Evolutionary conservation across 1,139 yeast species (phyloP).

Genomic region (Kluyveromyces sp.): DNA sequence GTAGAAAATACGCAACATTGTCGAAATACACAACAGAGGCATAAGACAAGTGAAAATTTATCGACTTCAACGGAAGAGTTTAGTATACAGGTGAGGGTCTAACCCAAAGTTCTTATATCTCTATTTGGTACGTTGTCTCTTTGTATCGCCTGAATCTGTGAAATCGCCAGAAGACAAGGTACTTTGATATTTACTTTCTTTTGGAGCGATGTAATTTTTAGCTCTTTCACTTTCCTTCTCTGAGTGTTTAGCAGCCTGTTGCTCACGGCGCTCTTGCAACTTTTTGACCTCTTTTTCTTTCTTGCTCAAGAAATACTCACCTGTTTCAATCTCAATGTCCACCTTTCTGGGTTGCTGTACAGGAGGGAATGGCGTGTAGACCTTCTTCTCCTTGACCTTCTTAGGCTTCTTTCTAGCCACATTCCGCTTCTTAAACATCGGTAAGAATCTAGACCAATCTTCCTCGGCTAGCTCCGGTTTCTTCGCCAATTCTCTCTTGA

Average conservation of each 20-base stretch:
- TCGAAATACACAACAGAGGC: too few relatives aligned
- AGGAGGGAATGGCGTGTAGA: conserved; percentile 99
- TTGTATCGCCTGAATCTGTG: neutral
- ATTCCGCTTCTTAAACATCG: conserved; percentile 93
- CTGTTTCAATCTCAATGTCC: conserved; percentile 95
- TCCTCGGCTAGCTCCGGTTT: conserved; percentile 93
- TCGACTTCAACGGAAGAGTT: too few relatives aligned
- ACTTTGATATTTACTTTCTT: conserved; percentile 48
- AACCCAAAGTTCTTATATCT: neutral
- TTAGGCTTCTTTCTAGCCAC: conserved; percentile 90
- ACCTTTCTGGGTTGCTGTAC: conserved; percentile 94
- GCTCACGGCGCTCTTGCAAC: conserved; percentile 68
- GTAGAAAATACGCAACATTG: too few relatives aligned
- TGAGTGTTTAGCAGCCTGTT: conserved; percentile 65
- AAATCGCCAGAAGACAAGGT: conserved; percentile 9
- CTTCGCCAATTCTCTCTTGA: conserved; percentile 87
- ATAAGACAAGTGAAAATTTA: too few relatives aligned
- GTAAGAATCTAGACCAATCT: conserved; percentile 95
- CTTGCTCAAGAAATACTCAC: conserved; percentile 93
- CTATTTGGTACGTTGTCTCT: conserved; percentile 2
- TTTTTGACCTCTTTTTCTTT: conserved; percentile 69
- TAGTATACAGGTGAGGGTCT: neutral
- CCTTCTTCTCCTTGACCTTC: conserved; percentile 65
- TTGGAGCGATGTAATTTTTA: conserved; percentile 80
- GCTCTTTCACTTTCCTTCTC: conserved; percentile 63